These are phyloP conservation scores for Quercus berberidifolia DNA, from an alignment of 306 rosid genomes.

Conservation along the genomic window DNA sequence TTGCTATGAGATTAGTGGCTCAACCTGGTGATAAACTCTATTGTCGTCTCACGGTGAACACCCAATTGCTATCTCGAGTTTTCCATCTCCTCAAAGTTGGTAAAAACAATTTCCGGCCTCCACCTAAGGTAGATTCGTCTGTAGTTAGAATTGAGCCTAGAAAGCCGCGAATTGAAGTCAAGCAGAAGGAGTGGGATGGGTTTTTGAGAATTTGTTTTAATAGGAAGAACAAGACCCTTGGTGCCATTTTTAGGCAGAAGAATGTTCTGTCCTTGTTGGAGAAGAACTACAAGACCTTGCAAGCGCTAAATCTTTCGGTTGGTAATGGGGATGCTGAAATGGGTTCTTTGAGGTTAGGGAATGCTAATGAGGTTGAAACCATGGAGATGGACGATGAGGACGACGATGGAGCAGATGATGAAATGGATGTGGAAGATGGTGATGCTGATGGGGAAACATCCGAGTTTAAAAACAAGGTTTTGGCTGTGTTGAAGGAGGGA, in stretches of 20 bases:
- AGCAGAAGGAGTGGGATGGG: conserved; percentile 92
- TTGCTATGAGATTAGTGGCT: conserved; percentile 91
- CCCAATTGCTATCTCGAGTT: conserved; percentile 75
- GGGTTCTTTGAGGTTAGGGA: conserved; percentile 35
- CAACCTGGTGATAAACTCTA: conserved; percentile 94
- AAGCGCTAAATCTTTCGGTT: conserved; percentile 42
- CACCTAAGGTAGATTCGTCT: conserved; percentile 90
- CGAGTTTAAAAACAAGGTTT: conserved; percentile 79
- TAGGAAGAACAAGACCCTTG: conserved; percentile 92
- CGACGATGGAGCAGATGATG: conserved; percentile 41
- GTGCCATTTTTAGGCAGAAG: conserved; percentile 84
- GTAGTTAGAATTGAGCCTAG: conserved; percentile 87
- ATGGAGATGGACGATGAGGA: conserved; percentile 59
- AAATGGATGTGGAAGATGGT: conserved; percentile 57
- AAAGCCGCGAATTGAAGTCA: conserved; percentile 67
- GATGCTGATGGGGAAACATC: conserved; percentile 55
- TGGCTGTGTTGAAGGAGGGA: conserved; percentile 67
- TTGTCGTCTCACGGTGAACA: conserved; percentile 85
- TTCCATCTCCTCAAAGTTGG: conserved; percentile 96
- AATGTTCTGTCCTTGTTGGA: conserved; percentile 70
- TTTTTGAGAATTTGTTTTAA: conserved; percentile 77
- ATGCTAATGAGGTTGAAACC: conserved; percentile 35
- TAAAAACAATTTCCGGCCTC: conserved; percentile 86
- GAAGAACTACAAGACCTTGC: conserved; percentile 76
- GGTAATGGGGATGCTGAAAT: conserved; percentile 30